Percentiles rank a stretch among this genome's conserved stretches.
Evolutionary conservation across 73 alveolate genomes (phyloP).

Genomic region (Symbiodinium natans): DNA sequence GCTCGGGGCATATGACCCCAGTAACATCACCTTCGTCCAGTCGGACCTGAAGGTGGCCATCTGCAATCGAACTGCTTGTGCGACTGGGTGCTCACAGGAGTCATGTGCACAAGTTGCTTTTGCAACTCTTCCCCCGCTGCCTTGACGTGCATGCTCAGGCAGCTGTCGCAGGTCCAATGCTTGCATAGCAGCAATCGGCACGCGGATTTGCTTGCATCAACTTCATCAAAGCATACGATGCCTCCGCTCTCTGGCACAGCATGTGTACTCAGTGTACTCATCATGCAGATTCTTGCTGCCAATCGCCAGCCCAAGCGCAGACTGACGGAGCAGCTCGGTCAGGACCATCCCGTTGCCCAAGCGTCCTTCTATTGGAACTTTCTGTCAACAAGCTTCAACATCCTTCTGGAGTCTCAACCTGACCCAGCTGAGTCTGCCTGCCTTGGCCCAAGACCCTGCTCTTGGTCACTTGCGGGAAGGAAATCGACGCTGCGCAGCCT

Average conservation of each 20-base stretch:
- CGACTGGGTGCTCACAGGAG: no score
- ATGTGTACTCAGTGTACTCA: background rate
- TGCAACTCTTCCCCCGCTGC: background rate
- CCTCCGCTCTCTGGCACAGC: background rate
- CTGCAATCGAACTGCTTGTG: background rate
- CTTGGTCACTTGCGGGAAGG: no score
- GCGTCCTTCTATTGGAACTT: no score
- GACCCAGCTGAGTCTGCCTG: no score
- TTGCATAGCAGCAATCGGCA: constrained; percentile 37
- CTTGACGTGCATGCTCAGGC: constrained; percentile 83
- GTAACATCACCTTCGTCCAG: constrained; percentile 72
- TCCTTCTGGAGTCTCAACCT: no score
- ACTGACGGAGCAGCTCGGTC: background rate
- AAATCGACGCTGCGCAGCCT: background rate
- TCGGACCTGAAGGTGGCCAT: constrained; percentile 12
- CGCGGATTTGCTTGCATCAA: background rate
- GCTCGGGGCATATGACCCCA: constrained; percentile 74
- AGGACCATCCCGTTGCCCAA: background rate
- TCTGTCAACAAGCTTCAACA: no score
- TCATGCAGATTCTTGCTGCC: background rate
- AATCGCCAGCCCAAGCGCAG: no score
- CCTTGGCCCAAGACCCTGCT: no score
- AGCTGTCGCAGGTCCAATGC: constrained; percentile 54
- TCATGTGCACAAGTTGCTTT: no score
- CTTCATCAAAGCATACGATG: constrained; percentile 74